Base-by-base conservation (phyloP, 2,329 filamentous ascomycete genomes). In the Coleophoma eucalyptorum region DNA sequence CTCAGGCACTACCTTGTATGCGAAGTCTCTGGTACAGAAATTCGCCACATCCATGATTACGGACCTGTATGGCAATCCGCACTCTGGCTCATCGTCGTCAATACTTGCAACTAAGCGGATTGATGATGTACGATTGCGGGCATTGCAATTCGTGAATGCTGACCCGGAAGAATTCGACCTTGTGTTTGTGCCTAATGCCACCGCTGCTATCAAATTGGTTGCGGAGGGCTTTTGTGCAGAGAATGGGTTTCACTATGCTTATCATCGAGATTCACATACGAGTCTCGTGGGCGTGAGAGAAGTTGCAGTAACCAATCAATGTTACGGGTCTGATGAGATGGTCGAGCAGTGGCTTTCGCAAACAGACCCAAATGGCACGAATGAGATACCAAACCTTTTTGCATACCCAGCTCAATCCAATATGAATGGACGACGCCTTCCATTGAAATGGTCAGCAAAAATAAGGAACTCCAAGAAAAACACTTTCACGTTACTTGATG, bases 381-480 rank as follows among this genome's bases (percentile, higher is more conserved):
- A 37, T 46, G 65, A 42, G 55, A 61, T 34, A 41, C 45, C 55
- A 16, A 70, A 13, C 56, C 81, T 89, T 1, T 90, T 97, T 66
- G 88, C 90, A 26, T 97, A 90, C 65, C 88, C 93, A 7, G 92
- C 86, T 2, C 93, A 97, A 65, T 97, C 92, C 32, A 96, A 97
- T 64, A 88, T 97, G 87, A 87, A 93, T 57, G 93, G 93, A 3
- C 80, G 78, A 19, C 82, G 89, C 48, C 77, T 90, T 52, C 89
- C 91, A 7, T 65, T 90, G 15, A 68, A 74, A 3, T 97, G 91
- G 92, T 76, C 79, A 43, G 63, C 67, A 44, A 61, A 69, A 20
- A 62, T 84, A 46, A 75, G 77, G 49, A 59, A 65, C 32, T 55
- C 63, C 11, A 35, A 58, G n/a, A 49, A 49, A 11, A 41, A 47